Base-by-base conservation (phyloP, 768 basidiomycete species). In the Leccinellum luteum region DNA sequence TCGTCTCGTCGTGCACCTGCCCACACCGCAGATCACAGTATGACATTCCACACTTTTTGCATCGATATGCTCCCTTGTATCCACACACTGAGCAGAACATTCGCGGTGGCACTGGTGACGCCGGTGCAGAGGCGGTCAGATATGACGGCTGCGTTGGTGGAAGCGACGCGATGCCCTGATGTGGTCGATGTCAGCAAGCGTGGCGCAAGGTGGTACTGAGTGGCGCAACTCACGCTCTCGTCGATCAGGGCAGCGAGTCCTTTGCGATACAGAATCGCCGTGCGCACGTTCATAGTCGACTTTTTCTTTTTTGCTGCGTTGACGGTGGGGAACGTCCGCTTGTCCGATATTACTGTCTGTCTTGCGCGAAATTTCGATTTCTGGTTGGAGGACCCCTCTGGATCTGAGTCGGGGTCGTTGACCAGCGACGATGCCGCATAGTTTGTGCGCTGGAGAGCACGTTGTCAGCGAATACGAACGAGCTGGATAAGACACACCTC, bases 1-100 rank as follows among this genome's bases (percentile, higher is more conserved):
- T 79, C 23, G 88, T 91, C 72, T 94, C 92, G 27, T 80, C 76
- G 62, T 94, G 92, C 3, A 89, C 83, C 19, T 75, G 75, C 65
- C 87, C 83, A 65, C 92, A 94, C 55, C 83, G 84, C 43, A 78
- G 73, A 69, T 87, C 86, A 61, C 92, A 94, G 62, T 86, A 93
- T 2, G 85, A 77, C 78, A 91, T 78, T 0, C 85, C 84, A 72
- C 92, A 94, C 63, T 81, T 83, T 59, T 80, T 82, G 74, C 92
- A 94, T 55, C 81, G 86, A 68, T 94, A 94, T 4, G 77, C 76
- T 6, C 89, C 91, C 82, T 83, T 89, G 70, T 90, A 93, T 3
- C 92, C 90, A 63, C 92, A 94, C 25, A 93, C 88, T n/a, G 90
- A 85, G 67, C 92, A 94, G 14, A 94, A 66, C 61, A 84, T 74